Base-by-base conservation (phyloP, 495 filamentous ascomycete species). In the Parachaetomium inaequale region DNA sequence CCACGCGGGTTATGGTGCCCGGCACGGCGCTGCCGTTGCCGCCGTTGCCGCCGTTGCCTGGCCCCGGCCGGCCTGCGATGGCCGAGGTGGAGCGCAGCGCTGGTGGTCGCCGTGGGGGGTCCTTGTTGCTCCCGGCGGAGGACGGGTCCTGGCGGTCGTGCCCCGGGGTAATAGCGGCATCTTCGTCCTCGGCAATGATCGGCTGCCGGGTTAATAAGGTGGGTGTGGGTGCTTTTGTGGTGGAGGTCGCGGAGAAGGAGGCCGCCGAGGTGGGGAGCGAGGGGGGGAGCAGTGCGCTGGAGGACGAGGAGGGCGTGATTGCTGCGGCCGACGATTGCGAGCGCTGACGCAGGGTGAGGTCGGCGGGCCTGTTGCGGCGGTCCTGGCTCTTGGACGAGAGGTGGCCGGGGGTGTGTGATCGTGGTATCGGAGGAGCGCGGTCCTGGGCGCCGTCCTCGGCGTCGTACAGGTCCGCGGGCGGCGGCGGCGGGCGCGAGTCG, bases 401-500 rank as follows among this genome's bases (percentile, higher is more conserved):
- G 58, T 83, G 81, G 55, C 81, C 81, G 4, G 81, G 81, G 0
- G 81, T 83, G 61, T 83, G 82, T 49, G 77, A 83, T 59, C 82
- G 73, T 25, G 69, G 68, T 28, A 78, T 67, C 57, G 73, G 69
- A 29, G 74, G 63, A 19, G 76, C 67, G 58, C 71, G 68, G 31
- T 74, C 70, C 26, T 61, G 63, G 51, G 51, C 50, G 26, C 69
- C 70, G 55, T n/a, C n/a, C 17, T 53, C 54, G 19, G 62, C 62
- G 53, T 72, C 66, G 61, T 74, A 70, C 51, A 54, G 43, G n/a
- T 67, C 64, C 25, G 46, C 51, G 43, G 63, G 56, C 28, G 66
- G 56, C 14, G 32, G 32, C 32, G n/a, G 36, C 36, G 66, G 42
- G 26, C 64, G 68, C 43, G 72, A 47, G 23, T 73, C 69, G 58